phyloP scores from a whole-genome alignment of 169 alveolate species.

The Plasmodium chabaudi region DNA sequence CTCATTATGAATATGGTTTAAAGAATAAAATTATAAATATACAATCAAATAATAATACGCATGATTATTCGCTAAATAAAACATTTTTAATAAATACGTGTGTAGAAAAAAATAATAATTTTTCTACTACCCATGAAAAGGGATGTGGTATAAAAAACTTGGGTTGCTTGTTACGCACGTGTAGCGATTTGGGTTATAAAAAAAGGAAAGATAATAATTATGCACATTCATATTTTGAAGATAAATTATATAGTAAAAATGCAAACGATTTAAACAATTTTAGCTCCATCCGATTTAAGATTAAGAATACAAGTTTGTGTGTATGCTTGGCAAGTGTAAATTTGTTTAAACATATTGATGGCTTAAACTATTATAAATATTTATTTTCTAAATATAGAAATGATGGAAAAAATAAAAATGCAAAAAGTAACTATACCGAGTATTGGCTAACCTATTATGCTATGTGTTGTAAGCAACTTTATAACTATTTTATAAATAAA shows the following conservation, averaged over 20 bases:
- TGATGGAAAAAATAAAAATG: background rate
- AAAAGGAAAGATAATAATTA: background rate
- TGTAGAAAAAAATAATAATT: too few relatives aligned
- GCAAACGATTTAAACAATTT: slow-evolving; percentile 4
- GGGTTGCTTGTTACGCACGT: background rate
- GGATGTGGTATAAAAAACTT: too few relatives aligned
- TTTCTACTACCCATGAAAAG: too few relatives aligned
- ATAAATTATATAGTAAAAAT: too few relatives aligned
- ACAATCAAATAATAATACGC: too few relatives aligned
- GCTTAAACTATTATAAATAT: slow-evolving; percentile 15
- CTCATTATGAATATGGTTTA: too few relatives aligned
- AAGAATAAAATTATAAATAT: too few relatives aligned
- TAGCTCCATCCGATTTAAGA: slow-evolving; percentile 14
- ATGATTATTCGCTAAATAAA: too few relatives aligned
- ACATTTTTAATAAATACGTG: too few relatives aligned
- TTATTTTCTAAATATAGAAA: background rate
- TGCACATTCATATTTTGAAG: too few relatives aligned
- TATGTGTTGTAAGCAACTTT: slow-evolving; percentile 19
- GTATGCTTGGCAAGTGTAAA: slow-evolving; percentile 5
- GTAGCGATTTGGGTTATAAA: background rate
- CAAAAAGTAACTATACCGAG: background rate
- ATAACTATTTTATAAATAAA: slow-evolving; percentile 14
- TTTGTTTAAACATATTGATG: background rate
- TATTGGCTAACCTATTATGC: background rate
- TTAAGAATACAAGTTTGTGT: slow-evolving; percentile 27